These are phyloP conservation scores for Dioscorea alata DNA, from an alignment of 106 monocot genomes.

Conservation along the genomic window DNA sequence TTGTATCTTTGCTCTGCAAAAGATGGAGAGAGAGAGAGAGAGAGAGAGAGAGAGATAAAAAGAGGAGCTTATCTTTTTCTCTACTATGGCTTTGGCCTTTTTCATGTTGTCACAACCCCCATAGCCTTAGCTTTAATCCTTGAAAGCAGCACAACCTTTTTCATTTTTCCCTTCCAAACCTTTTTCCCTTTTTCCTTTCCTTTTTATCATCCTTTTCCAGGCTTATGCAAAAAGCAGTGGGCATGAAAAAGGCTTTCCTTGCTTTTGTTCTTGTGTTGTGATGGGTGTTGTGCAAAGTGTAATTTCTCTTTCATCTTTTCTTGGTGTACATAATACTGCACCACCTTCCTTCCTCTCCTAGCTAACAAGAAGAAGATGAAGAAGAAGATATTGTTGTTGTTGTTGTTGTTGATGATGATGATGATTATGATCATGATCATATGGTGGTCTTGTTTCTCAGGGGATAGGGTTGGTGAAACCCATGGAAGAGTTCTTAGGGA, in stretches of 20 bases:
- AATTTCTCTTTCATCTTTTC: not conserved
- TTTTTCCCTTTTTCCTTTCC: conserved; percentile 6
- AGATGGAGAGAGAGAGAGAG: not conserved
- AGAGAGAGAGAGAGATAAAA: not conserved
- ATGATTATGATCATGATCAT: not conserved
- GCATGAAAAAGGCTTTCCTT: not conserved
- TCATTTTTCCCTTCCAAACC: conserved; percentile 14
- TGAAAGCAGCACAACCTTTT: not conserved
- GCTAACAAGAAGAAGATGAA: no score
- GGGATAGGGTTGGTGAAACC: conserved; percentile 53
- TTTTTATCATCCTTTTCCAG: not conserved
- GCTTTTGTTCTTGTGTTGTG: not conserved
- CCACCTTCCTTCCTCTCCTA: not conserved
- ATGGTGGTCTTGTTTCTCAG: conserved; percentile 12
- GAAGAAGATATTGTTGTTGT: not conserved
- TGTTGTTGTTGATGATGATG: not conserved
- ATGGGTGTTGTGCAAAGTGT: not conserved
- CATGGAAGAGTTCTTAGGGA: conserved; percentile 31
- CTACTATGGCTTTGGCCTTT: not conserved
- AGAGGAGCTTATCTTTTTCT: not conserved
- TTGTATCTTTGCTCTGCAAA: not conserved
- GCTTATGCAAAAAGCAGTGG: conserved; percentile 1
- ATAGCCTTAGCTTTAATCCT: not conserved
- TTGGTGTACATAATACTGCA: not conserved
- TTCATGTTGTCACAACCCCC: not conserved